Base-by-base conservation (phyloP, 1,284 basidiomycete genomes). In the Leccinum subrobustum region DNA sequence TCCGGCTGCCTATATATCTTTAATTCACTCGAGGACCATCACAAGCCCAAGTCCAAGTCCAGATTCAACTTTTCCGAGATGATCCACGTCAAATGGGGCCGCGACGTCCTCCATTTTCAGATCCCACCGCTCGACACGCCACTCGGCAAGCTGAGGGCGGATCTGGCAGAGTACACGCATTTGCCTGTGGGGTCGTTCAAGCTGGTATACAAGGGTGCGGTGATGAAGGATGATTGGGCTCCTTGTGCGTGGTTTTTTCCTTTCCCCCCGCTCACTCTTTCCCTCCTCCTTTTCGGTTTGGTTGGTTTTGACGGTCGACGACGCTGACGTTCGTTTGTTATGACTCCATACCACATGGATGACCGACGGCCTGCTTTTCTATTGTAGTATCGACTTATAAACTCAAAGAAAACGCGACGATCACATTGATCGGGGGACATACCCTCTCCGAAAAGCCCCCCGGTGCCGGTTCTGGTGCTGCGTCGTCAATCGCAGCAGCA, bases 201-300 rank as follows among this genome's bases (percentile, higher is more conserved):
- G 70, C 81, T 93, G 71, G 83, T 93, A 60, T 87, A 90, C 72
- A 82, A 86, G 47, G 91, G 91, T 50, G 91, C 88, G 5, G 80
- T 93, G 68, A 88, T 92, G 83, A 88, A 86, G 64, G 90, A 93
- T 69, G 87, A 93, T 69, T 77, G 77, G 62, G 86, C 83, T 4
- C 84, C 82, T 50, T 77, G 87, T 91, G 68, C 69, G 83, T 82
- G 0, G 11, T 20, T 12, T 12, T 20, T 20, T 6, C 11, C 5
- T 31, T 25, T 9, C 5, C 16, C n/a, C 6, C 2, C 50, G 6
- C 1, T n/a, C 20, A 23, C 4, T 23, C 44, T 9, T 6, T 3
- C 44, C 18, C 44, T 3, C 12, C 20, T 3, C 14, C 47, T 6
- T 29, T 51, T 25, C 14, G 12, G 8, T 51, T 51, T 9, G 50